Evolutionary conservation across 768 basidiomycete genomes (phyloP), one percentile per base, ranked within the genome.

Genomic region (Pholiota molesta): DNA sequence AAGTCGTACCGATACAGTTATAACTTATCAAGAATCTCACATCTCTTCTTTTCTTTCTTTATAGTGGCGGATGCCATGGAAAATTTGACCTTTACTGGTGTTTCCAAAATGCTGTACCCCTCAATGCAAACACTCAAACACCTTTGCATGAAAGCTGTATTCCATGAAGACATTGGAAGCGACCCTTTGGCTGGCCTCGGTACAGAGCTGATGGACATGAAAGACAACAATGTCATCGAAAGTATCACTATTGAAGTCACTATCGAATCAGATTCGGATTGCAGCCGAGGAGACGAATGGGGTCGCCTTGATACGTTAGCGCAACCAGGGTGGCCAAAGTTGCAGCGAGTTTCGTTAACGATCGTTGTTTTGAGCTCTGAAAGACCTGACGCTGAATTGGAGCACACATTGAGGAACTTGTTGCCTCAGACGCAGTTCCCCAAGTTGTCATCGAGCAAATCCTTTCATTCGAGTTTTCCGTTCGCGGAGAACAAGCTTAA

Each of bases 351-450:
- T 53, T 61, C 63, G 6, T 21, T 64, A 21, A 21, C 21, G 19
- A 58, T 64, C 21, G 26, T 29, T 2, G 33, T 64, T 33, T 28
- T 19, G 3, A 39, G 60, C 33, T 63, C 8, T 21, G 7, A 10
- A 6, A 57, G 51, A 29, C 39, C 26, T 2, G 26, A 44, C 31
- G 29, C 47, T 14, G 57, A 57, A 31, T 49, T 61, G 35, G 40
- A 58, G 44, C 14, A 21, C 13, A 52, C 51, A 52, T 42, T 61
- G 37, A 26, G 35, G 29, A 45, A 52, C 17, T 35, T 63, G 54
- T 35, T 63, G 54, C 62, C 45, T 23, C 52, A 60, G 19, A 52
- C 42, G 10, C 62, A 60, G 6, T 63, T 63, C 52, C 51, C 35
- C 10, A 19, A 44, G 16, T 44, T 44, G 16, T 44, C 42, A 3